Evolutionary conservation across 345 rosid species (phyloP).

Genomic region (Rubroshorea leprosula): DNA sequence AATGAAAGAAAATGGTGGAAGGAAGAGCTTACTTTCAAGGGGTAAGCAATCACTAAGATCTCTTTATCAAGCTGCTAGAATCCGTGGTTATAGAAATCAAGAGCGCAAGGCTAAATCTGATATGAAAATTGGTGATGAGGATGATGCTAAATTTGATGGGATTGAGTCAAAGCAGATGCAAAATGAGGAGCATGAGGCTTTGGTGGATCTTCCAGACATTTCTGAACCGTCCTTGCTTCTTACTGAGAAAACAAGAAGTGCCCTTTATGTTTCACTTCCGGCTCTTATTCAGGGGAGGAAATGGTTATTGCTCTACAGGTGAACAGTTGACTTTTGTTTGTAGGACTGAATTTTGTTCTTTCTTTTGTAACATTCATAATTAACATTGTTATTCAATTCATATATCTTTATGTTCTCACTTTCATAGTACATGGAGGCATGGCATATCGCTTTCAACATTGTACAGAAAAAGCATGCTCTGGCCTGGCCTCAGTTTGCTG

Average conservation of each 20-base stretch:
- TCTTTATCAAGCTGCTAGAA: constrained; percentile 49
- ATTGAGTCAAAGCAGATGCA: constrained; percentile 51
- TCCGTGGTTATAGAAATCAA: constrained; percentile 38
- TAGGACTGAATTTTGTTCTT: background rate
- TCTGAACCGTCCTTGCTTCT: constrained; percentile 92
- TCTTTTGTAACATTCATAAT: background rate
- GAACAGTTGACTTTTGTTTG: background rate
- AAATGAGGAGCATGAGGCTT: constrained; percentile 32
- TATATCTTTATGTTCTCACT: constrained; percentile 1
- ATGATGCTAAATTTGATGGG: constrained; percentile 37
- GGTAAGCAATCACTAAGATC: constrained; percentile 68
- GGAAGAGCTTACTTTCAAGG: constrained; percentile 60
- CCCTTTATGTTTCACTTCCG: constrained; percentile 72
- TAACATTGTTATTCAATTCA: constrained; percentile 1
- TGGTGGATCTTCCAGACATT: constrained; percentile 34
- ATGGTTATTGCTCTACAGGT: constrained; percentile 96
- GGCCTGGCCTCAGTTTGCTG: constrained; percentile 95
- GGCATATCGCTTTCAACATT: constrained; percentile 89
- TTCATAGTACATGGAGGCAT: constrained; percentile 90
- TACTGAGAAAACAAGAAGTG: constrained; percentile 50
- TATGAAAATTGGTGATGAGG: constrained; percentile 29
- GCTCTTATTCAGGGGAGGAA: constrained; percentile 85
- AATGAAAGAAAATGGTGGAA: constrained; percentile 50
- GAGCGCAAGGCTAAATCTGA: constrained; percentile 43
- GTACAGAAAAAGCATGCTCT: constrained; percentile 87